Evolutionary conservation across 2,329 filamentous ascomycete genomes (phyloP).

Genomic region (Aschersonia sp.): DNA sequence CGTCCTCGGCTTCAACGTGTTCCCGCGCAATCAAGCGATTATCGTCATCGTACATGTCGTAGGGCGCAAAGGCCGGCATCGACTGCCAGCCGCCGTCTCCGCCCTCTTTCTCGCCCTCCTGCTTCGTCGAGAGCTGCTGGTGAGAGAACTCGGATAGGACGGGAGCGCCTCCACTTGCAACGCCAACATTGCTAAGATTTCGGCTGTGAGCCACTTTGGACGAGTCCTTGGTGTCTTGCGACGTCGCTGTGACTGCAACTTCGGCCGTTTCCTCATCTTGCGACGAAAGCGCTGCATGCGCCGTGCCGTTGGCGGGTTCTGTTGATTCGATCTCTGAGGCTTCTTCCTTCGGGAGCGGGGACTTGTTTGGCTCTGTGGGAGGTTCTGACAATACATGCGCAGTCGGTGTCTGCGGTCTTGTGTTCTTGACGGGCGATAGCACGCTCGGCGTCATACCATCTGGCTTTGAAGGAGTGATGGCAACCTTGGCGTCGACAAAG

Average conservation of each 20-base stretch:
- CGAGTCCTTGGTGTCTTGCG: slow-evolving; percentile 1
- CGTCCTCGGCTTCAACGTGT: slow-evolving; percentile 55
- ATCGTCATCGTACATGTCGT: slow-evolving; percentile 93
- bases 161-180: slow-evolving; percentile 9
- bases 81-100: slow-evolving; percentile 73
- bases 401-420: not conserved
- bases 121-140: slow-evolving; percentile 53
- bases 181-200: slow-evolving; percentile 23
- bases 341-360: not conserved
- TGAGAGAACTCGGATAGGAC: slow-evolving; percentile 75
- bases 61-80: slow-evolving; percentile 87
- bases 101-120: slow-evolving; percentile 33
- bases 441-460: not conserved
- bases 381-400: not conserved
- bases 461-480: not conserved
- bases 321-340: not conserved
- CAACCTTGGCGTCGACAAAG: slow-evolving; percentile 20
- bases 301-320: not conserved
- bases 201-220: slow-evolving; percentile 15
- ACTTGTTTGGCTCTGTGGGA: not conserved
- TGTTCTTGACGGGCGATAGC: not conserved
- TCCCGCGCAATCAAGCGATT: slow-evolving; percentile 77
- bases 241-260: not conserved
- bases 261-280: not conserved
- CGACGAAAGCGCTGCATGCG: not conserved